These are phyloP conservation scores for Immersiporthe knoxdaviesiana DNA, from an alignment of 2,329 filamentous ascomycete genomes.

Conservation along the genomic window DNA sequence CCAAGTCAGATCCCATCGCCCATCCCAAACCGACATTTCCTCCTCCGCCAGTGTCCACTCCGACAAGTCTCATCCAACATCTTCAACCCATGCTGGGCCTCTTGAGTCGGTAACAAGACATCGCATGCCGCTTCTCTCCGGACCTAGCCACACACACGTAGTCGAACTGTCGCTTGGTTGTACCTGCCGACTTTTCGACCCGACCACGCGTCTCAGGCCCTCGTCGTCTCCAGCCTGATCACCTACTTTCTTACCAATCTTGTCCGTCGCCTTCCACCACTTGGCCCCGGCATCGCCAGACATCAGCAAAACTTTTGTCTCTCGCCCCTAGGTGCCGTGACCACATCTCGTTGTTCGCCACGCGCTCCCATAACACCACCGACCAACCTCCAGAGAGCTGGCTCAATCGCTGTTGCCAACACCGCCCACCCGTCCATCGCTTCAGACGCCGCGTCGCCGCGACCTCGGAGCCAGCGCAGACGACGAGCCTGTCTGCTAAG, in stretches of 20 bases:
- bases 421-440: conserved; percentile 20
- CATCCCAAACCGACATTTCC: conserved; percentile 9
- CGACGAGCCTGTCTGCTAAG: conserved; percentile 9
- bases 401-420: conserved; percentile 25
- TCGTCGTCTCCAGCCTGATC: background rate
- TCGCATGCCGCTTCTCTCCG: background rate
- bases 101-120: background rate
- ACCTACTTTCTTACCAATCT: conserved; percentile 1
- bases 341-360: background rate
- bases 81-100: background rate
- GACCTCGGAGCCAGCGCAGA: conserved; percentile 14
- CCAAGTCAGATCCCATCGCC: background rate
- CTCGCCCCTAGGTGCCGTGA: background rate
- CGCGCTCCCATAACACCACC: conserved; percentile 5
- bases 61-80: conserved; percentile 7
- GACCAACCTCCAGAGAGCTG: conserved; percentile 26
- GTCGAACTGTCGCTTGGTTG: background rate
- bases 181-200: background rate
- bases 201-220: conserved; percentile 5
- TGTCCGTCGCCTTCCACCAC: background rate
- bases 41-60: conserved; percentile 9
- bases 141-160: background rate
- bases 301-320: conserved; percentile 1
- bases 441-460: conserved; percentile 19
- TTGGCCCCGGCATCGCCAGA: background rate